Evolutionary conservation across 345 rosid species (phyloP).

Genomic region (Hibiscus trionum): DNA sequence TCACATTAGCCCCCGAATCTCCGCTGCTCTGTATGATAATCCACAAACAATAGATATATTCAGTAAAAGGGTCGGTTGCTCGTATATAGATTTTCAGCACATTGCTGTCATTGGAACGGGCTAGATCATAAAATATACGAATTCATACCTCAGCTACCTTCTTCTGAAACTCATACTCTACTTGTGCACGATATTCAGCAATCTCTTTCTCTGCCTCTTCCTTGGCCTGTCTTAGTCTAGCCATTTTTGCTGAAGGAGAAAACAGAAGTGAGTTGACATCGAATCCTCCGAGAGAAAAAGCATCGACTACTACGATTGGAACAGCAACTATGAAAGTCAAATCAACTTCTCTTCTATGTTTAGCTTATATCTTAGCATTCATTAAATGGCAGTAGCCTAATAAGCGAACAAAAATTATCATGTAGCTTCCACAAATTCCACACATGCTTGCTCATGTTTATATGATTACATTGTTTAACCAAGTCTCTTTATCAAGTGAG

Average conservation of each 20-base stretch:
- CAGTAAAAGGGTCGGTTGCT: not conserved
- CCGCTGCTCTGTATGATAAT: slow-evolving; percentile 58
- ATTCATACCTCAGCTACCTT: slow-evolving; percentile 57
- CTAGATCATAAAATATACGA: not conserved
- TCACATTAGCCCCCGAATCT: slow-evolving; percentile 83
- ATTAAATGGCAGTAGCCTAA: not conserved
- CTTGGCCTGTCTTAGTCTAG: slow-evolving; percentile 80
- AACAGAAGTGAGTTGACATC: slow-evolving; percentile 3
- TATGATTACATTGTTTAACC: not conserved
- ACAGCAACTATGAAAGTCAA: slow-evolving; percentile 2
- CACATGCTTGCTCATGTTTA: not conserved
- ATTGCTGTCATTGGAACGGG: not conserved
- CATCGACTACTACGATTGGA: not conserved
- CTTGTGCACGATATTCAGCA: slow-evolving; percentile 52
- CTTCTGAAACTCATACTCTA: slow-evolving; percentile 65
- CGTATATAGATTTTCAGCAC: not conserved
- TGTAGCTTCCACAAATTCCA: not conserved
- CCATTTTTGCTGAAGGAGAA: slow-evolving; percentile 49
- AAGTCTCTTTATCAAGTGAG: not conserved
- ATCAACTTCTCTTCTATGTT: not conserved
- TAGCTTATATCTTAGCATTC: not conserved
- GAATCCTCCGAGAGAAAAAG: not conserved
- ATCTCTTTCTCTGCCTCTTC: slow-evolving; percentile 77
- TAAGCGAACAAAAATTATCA: not conserved
- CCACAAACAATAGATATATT: not conserved